phyloP scores from a whole-genome alignment of 1,284 basidiomycete species.

The Cutaneotrichosporon sp. region DNA sequence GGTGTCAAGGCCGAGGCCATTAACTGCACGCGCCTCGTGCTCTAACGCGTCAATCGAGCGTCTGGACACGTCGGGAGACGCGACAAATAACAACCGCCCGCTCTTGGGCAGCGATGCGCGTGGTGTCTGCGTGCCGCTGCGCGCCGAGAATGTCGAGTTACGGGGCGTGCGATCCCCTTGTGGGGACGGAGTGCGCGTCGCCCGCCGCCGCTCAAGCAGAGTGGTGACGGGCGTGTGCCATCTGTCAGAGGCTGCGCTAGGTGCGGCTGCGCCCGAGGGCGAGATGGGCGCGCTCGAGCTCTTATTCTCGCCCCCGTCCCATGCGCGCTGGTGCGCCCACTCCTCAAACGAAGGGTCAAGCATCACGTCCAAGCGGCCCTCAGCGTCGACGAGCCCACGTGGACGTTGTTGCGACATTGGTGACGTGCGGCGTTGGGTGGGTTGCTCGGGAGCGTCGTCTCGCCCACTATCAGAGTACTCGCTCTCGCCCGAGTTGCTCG shows the following conservation, averaged over 20 bases:
- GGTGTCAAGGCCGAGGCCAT: slow-evolving; percentile 13
- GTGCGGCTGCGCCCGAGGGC: neutral
- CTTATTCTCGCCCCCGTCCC: slow-evolving; percentile 11
- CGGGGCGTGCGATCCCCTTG: slow-evolving; percentile 17
- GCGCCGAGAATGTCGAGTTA: slow-evolving; percentile 15
- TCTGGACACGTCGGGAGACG: slow-evolving; percentile 23
- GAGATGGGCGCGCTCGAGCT: slow-evolving; percentile 12
- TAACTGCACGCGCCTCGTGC: slow-evolving; percentile 20
- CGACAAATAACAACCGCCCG: slow-evolving; percentile 23
- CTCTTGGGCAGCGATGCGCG: slow-evolving; percentile 6
- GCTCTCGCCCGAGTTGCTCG: slow-evolving; percentile 23
- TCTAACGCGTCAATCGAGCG: slow-evolving; percentile 29
- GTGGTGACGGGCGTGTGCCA: slow-evolving; percentile 15
- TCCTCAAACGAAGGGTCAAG: slow-evolving; percentile 20
- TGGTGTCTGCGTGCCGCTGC: slow-evolving; percentile 12
- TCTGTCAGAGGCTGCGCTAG: neutral
- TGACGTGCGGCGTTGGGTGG: neutral
- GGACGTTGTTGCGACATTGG: neutral
- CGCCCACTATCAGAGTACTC: slow-evolving; percentile 23
- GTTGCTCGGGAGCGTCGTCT: neutral
- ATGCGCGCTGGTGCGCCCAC: slow-evolving; percentile 19
- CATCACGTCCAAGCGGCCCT: slow-evolving; percentile 18
- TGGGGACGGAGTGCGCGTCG: slow-evolving; percentile 12
- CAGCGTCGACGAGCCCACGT: slow-evolving; percentile 13
- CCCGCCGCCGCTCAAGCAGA: slow-evolving; percentile 5